A percentile compares a stretch with the other conserved stretches of the same genome.
These are phyloP conservation scores for Acanthamoeba royreba DNA, from an alignment of 208 protist genomes.

Conservation along the genomic window DNA sequence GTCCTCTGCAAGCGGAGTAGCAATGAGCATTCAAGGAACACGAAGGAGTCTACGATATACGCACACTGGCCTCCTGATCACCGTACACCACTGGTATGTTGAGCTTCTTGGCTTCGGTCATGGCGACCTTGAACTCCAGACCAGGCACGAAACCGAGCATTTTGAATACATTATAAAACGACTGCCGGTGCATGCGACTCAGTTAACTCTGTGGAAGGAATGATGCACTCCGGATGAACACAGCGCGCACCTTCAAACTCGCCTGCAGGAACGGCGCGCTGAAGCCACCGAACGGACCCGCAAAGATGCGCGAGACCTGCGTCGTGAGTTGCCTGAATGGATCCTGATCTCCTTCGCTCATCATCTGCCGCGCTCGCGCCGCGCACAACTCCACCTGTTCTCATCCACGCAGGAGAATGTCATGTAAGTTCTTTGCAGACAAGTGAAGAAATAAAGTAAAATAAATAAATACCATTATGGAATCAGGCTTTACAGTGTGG, in stretches of 20 bases:
- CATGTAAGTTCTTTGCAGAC: too few species aligned
- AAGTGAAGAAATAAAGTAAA: background rate
- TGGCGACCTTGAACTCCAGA: conserved; percentile 14
- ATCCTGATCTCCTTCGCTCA: background rate
- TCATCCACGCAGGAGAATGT: background rate
- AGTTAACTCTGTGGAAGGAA: too few species aligned
- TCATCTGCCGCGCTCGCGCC: background rate
- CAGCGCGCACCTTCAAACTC: background rate
- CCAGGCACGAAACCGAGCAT: background rate
- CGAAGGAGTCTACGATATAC: too few species aligned
- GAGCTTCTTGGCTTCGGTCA: background rate
- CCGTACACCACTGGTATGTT: background rate
- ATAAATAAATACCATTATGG: background rate
- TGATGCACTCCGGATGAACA: too few species aligned
- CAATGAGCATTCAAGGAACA: too few species aligned
- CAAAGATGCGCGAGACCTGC: background rate
- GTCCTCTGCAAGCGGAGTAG: background rate
- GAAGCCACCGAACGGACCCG: background rate
- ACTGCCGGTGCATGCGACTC: too few species aligned
- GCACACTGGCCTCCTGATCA: background rate
- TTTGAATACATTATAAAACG: conserved; percentile 11
- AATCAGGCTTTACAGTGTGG: background rate
- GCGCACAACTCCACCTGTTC: background rate
- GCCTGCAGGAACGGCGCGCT: background rate
- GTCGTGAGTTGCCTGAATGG: background rate